These are phyloP conservation scores for Dalbergia oliveri DNA, from an alignment of 306 rosid species.

Conservation along the genomic window DNA sequence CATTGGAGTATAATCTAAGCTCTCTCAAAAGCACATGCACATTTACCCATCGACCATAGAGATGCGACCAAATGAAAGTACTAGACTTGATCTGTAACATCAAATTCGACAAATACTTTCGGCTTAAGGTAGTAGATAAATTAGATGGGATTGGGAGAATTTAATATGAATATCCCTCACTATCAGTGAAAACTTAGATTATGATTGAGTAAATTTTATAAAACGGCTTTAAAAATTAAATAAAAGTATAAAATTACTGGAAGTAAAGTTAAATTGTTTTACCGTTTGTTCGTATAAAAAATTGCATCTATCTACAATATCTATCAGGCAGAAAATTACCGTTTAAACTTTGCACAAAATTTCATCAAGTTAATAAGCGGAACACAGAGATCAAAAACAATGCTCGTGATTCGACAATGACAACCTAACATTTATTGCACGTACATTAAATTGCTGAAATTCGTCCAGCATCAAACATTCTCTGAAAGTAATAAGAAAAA, in stretches of 20 bases:
- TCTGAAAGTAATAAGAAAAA: constrained; percentile 3
- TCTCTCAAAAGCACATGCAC: not conserved
- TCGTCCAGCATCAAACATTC: constrained; percentile 38
- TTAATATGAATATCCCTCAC: not conserved
- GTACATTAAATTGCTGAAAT: not conserved
- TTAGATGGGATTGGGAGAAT: not conserved
- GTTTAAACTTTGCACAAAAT: no score
- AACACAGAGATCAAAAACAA: not conserved
- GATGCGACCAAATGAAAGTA: not conserved
- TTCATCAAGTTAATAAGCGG: not conserved
- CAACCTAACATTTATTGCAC: not conserved
- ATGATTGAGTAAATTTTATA: not conserved
- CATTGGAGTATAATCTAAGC: not conserved
- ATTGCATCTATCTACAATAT: no score
- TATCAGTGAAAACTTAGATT: not conserved
- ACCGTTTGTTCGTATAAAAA: not conserved
- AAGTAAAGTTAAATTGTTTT: not conserved
- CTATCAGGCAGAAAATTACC: no score
- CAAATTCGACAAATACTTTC: not conserved
- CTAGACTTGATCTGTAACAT: not conserved
- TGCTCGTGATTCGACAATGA: not conserved
- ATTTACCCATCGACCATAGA: not conserved
- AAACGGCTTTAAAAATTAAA: not conserved
- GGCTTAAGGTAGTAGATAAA: not conserved
- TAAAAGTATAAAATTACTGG: not conserved